These are phyloP conservation scores for Cladosporium sp. DNA, from an alignment of 2,329 filamentous ascomycete genomes.

Conservation along the genomic window DNA sequence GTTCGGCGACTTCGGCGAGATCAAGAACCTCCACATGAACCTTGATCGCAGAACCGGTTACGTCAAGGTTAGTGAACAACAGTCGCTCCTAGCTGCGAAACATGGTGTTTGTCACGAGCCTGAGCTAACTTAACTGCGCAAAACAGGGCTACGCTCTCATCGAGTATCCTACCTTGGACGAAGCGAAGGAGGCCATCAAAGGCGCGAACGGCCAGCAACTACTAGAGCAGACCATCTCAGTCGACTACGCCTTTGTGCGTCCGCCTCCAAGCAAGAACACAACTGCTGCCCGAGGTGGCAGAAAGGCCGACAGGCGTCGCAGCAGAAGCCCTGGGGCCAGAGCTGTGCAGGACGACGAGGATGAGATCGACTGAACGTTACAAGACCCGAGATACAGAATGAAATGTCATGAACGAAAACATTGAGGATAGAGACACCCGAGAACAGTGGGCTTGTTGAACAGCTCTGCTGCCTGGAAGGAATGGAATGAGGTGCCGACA, in stretches of 20 bases:
- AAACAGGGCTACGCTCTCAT: slow-evolving; percentile 78
- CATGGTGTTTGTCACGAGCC: neutral
- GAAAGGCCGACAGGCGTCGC: slow-evolving; percentile 40
- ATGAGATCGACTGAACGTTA: slow-evolving; percentile 19
- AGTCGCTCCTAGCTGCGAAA: neutral
- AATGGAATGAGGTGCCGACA: neutral
- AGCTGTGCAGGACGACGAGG: slow-evolving; percentile 33
- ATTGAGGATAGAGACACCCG: neutral
- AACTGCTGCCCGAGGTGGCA: slow-evolving; percentile 38
- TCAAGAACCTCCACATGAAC: slow-evolving; percentile 84
- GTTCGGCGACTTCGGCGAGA: slow-evolving; percentile 82
- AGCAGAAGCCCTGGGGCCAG: slow-evolving; percentile 49
- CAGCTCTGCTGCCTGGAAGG: neutral
- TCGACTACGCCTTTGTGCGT: slow-evolving; percentile 84
- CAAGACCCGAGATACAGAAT: neutral
- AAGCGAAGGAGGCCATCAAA: slow-evolving; percentile 80
- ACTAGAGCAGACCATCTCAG: slow-evolving; percentile 76
- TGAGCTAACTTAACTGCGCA: slow-evolving; percentile 7
- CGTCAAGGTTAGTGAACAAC: slow-evolving; percentile 66
- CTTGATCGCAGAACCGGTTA: slow-evolving; percentile 81
- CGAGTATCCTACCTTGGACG: slow-evolving; percentile 76
- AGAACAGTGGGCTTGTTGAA: neutral
- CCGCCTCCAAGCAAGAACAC: slow-evolving; percentile 65
- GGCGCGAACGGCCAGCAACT: slow-evolving; percentile 76
- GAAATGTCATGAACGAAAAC: neutral